Percentiles rank a stretch among this genome's conserved stretches.
Evolutionary conservation across 352 stramenopile species (phyloP).

Genomic region (Saprolegnia parasitica): DNA sequence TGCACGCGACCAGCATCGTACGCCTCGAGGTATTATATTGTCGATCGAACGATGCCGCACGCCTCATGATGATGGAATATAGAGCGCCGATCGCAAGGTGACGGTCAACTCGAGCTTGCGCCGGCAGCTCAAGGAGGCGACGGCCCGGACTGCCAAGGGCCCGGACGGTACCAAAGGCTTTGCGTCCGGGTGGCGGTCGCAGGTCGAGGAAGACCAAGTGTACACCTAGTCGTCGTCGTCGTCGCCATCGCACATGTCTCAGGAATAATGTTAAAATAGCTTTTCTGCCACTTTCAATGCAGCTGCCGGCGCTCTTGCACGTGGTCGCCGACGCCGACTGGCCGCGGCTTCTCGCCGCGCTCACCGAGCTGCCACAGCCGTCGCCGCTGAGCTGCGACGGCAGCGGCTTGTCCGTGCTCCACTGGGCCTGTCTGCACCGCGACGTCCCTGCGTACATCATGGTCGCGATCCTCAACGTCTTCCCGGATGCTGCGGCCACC

Average conservation of each 20-base stretch:
- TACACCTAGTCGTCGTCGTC: neutral
- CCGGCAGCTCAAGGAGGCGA: conserved; percentile 65
- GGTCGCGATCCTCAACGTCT: neutral
- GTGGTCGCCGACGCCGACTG: neutral
- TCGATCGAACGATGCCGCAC: too few species aligned
- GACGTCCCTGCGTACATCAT: neutral
- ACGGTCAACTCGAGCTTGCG: conserved; percentile 35
- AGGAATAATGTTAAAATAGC: neutral
- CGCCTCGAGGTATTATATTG: conserved; percentile 32
- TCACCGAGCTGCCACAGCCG: neutral
- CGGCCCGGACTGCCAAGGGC: conserved; percentile 66
- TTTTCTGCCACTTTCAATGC: neutral
- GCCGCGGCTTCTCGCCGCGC: neutral
- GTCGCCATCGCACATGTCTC: neutral
- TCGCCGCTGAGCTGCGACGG: neutral
- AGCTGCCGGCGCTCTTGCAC: neutral
- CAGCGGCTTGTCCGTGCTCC: neutral
- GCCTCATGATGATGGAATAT: conserved; percentile 29
- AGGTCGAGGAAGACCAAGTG: conserved; percentile 6
- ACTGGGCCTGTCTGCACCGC: conserved; percentile 1
- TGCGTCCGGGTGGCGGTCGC: conserved; percentile 42
- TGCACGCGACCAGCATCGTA: conserved; percentile 30
- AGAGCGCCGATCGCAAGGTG: conserved; percentile 14
- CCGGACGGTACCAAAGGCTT: conserved; percentile 72
- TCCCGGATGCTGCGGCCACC: neutral